Conservation (phyloP, 441 rosid genomes). For the Daphne laureola region DNA sequence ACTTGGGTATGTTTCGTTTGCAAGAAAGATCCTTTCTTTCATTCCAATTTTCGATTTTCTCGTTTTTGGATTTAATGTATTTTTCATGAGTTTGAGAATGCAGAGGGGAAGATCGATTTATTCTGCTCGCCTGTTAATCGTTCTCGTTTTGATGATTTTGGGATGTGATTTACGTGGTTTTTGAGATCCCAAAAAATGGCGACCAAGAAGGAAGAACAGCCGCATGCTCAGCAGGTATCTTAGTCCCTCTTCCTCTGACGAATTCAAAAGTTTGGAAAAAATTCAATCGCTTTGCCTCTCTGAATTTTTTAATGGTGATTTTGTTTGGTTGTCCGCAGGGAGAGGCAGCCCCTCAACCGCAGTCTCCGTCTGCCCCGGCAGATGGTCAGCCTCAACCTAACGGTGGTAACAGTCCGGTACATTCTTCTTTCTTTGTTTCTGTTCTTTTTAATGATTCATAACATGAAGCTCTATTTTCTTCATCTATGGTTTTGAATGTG, state of each 20-base stretch:
- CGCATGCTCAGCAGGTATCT: conserved; percentile 21
- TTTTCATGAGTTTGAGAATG: conserved; percentile 5
- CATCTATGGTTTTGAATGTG: background rate
- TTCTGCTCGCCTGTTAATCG: conserved; percentile 7
- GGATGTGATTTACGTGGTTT: conserved; percentile 11
- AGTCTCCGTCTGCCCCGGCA: conserved; percentile 15
- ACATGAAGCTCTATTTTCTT: background rate
- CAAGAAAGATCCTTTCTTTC: background rate
- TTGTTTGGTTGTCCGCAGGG: conserved; percentile 23
- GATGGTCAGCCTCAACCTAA: conserved; percentile 27
- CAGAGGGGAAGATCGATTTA: background rate
- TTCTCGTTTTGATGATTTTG: conserved; percentile 9
- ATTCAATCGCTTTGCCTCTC: conserved; percentile 5
- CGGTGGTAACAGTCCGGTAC: conserved; percentile 32
- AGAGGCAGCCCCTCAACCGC: conserved; percentile 27
- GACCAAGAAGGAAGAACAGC: conserved; percentile 28
- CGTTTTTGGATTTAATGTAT: conserved; percentile 5
- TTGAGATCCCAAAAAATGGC: conserved; percentile 22
- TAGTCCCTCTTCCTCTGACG: background rate
- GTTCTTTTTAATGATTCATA: background rate
- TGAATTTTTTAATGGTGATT: background rate
- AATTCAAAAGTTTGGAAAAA: background rate
- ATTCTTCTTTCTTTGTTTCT: background rate
- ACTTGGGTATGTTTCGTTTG: conserved; percentile 14
- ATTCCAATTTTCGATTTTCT: background rate